Evolutionary conservation across 139 green algal species (phyloP).

Genomic region (Helicosporidium sp.): DNA sequence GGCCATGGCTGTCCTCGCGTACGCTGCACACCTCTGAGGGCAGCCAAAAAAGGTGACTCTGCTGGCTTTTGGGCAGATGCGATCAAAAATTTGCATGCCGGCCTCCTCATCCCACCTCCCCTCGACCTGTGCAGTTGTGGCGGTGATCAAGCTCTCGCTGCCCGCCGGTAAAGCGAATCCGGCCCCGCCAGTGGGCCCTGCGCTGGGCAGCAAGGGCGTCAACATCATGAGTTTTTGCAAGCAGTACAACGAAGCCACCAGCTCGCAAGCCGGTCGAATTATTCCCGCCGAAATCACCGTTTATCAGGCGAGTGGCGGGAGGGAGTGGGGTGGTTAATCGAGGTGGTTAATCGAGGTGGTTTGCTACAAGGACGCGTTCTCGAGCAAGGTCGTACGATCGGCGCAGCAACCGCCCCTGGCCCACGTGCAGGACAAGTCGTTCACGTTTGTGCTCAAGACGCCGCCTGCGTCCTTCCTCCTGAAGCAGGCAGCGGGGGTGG

Average conservation of each 20-base stretch:
- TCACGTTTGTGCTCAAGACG: constrained; percentile 98
- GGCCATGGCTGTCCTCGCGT: no score
- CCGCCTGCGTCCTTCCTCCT: constrained; percentile 84
- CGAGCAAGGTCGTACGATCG: no score
- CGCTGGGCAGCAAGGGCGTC: constrained; percentile 91
- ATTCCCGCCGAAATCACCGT: constrained; percentile 99
- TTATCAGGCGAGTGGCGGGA: no score
- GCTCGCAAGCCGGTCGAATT: constrained; percentile 83
- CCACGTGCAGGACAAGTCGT: constrained; percentile 71
- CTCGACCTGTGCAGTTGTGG: background rate
- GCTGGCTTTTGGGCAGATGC: no score
- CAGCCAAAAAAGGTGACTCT: no score
- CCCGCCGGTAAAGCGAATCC: constrained; percentile 94
- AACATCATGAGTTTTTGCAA: constrained; percentile 99
- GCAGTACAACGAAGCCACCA: constrained; percentile 94
- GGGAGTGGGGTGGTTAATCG: background rate
- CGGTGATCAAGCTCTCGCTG: constrained; percentile 85
- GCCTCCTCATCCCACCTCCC: background rate
- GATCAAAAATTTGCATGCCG: no score
- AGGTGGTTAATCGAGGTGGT: background rate
- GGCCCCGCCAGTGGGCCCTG: constrained; percentile 87
- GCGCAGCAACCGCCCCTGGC: no score
- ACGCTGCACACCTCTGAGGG: no score
- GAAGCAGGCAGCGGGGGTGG: constrained; percentile 77
- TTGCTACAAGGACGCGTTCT: background rate